Evolutionary conservation across 139 green algal species (phyloP).

Genomic region (Desmodesmus armatus): DNA sequence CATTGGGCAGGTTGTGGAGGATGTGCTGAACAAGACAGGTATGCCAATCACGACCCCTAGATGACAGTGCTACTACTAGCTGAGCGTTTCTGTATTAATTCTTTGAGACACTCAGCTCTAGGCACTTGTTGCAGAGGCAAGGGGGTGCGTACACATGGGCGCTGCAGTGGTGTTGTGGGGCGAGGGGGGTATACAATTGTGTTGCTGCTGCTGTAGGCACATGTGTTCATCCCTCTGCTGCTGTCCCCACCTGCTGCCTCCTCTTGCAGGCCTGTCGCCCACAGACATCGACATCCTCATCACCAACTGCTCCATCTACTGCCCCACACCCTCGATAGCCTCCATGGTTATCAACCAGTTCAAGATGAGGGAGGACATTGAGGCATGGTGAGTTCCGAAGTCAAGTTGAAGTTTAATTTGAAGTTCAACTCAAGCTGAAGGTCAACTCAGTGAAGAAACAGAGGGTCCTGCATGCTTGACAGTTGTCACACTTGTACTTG

Average conservation of each 20-base stretch:
- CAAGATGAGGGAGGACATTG: conserved; percentile 76
- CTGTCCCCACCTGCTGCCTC: neutral
- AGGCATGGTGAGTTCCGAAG: too few species aligned
- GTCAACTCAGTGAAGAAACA: too few species aligned
- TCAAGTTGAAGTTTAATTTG: too few species aligned
- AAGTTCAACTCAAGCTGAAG: too few species aligned
- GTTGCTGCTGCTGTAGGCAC: neutral
- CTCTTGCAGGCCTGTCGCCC: conserved; percentile 46
- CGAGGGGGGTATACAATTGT: neutral
- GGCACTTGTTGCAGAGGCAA: neutral
- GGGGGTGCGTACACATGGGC: too few species aligned
- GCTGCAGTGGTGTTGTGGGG: neutral
- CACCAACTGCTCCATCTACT: conserved; percentile 78
- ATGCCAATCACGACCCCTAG: too few species aligned
- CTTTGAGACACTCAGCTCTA: too few species aligned
- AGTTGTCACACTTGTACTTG: too few species aligned
- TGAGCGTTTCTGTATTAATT: too few species aligned
- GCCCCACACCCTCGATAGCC: conserved; percentile 77
- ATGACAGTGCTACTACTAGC: too few species aligned
- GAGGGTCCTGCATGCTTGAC: too few species aligned
- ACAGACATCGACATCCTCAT: conserved; percentile 65
- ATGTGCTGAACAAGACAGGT: conserved; percentile 48
- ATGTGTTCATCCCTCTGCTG: neutral
- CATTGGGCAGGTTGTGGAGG: conserved; percentile 12
- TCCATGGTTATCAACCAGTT: conserved; percentile 81